Conservation (phyloP, 805 yeast species). For the Grigorovia yakushimaensis region DNA sequence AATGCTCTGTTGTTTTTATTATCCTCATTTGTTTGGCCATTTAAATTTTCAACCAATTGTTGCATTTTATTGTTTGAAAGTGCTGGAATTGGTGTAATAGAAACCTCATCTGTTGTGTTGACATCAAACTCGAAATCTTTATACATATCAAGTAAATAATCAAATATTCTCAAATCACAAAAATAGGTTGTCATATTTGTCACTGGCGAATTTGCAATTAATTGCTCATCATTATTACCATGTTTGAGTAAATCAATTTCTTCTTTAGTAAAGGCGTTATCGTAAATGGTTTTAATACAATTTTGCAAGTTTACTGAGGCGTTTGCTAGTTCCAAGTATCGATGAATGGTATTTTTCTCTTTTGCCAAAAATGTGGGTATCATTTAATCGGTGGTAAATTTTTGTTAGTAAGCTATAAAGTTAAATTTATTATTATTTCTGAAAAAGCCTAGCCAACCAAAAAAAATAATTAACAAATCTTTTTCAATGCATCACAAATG, state of each 20-base stretch:
- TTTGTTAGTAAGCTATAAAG: no score
- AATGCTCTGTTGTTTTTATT: constrained; percentile 22
- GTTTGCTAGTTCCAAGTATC: constrained; percentile 8
- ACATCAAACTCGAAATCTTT: constrained; percentile 7
- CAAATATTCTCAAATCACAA: constrained; percentile 1
- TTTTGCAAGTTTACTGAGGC: constrained; percentile 10
- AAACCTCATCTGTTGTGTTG: neutral
- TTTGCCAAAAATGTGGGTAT: no score
- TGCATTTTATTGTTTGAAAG: constrained; percentile 6
- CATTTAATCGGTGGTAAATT: no score
- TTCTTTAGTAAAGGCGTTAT: constrained; percentile 4
- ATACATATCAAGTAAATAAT: constrained; percentile 5
- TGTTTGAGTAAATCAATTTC: constrained; percentile 2
- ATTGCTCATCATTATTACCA: constrained; percentile 4
- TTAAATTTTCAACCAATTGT: constrained; percentile 9
- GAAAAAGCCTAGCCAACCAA: no score
- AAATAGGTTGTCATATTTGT: constrained; percentile 3
- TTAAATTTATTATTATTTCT: no score
- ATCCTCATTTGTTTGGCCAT: constrained; percentile 4
- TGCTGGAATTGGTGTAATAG: constrained; percentile 8
- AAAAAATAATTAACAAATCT: no score
- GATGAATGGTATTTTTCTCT: neutral
- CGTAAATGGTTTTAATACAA: constrained; percentile 7
- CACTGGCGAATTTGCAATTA: constrained; percentile 8
- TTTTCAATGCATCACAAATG: no score